Base-by-base conservation (phyloP, 2,329 filamentous ascomycete genomes). In the Parastagonospora nodorum region DNA sequence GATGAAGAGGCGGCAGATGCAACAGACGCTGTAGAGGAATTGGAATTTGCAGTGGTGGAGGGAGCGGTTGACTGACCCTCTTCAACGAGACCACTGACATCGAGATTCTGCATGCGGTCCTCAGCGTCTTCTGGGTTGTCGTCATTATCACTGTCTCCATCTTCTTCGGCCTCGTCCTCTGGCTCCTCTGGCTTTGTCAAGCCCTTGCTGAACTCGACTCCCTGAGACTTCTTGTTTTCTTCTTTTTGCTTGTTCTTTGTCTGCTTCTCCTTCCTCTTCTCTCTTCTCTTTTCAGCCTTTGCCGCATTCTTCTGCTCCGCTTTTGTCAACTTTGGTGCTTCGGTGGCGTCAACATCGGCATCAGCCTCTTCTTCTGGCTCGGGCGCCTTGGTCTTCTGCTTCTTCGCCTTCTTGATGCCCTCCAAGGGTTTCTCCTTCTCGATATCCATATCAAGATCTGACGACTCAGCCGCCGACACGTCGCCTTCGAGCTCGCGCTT, bases 401-500 rank as follows among this genome's bases (percentile, higher is more conserved):
- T 77, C 68, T 79, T 79, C 16, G 62, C 55, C 45, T 73, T 61
- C 61, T 72, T 75, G 58, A 74, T 61, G 27, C 74, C 69, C 46
- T 76, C 67, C 2, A 71, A 57, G 8, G 74, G 74, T 51, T 70
- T 72, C 52, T 75, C 70, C 42, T 67, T 72, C 39, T 67, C 67
- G 15, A 71, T 64, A 15, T 70, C 64, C 50, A 72, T 63, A 53
- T 71, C 67, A 10, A 69, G 58, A 37, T 72, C 71, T 16, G 68
- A 72, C 29, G 68, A 69, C 36, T 58, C 58, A 24, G 58, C 58
- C 43, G 58, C 61, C 4, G 61, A 66, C n/a, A 58, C 52, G 28
- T 86, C 77, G 57, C 88, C 84, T 46, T 86, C 84, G 27, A 88
- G 80, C 77, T 96, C 77, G 27, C 78, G 74, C 67, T 80, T 96